A percentile compares a stretch with the other conserved stretches of the same genome.
Evolutionary conservation across 2,329 filamentous ascomycete genomes (phyloP).

Genomic region (Apiospora arundinis): DNA sequence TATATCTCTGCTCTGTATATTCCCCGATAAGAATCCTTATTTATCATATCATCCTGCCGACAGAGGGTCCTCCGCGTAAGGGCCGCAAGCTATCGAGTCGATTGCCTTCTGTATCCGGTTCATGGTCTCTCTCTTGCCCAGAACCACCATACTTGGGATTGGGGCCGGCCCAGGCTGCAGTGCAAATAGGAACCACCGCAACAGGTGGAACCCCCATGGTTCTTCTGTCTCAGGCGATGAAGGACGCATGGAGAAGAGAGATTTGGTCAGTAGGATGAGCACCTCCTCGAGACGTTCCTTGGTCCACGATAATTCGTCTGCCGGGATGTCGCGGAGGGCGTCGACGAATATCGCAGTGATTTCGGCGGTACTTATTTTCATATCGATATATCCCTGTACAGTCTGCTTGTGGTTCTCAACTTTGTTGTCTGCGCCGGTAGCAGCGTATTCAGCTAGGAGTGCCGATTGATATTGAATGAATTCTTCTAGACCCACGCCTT

Average conservation of each 20-base stretch:
- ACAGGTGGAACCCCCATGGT: constrained; percentile 35
- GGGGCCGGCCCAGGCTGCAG: constrained; percentile 33
- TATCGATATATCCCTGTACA: too few species aligned
- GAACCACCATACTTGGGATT: constrained; percentile 33
- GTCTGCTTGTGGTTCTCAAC: too few species aligned
- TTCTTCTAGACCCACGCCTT: too few species aligned
- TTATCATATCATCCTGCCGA: too few species aligned
- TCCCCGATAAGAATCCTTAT: constrained; percentile 32
- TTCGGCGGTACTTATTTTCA: constrained; percentile 22
- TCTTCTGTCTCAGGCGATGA: constrained; percentile 22
- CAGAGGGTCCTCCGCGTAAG: too few species aligned
- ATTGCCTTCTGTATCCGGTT: constrained; percentile 25
- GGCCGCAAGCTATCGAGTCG: neutral
- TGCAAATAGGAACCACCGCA: constrained; percentile 38
- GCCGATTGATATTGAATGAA: too few species aligned
- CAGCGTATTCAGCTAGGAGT: too few species aligned
- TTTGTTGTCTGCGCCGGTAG: too few species aligned
- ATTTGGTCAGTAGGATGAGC: constrained; percentile 30
- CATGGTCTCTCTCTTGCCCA: constrained; percentile 37
- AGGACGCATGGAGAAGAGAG: constrained; percentile 27
- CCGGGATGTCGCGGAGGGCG: constrained; percentile 28
- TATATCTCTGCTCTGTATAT: constrained; percentile 30
- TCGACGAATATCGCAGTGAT: constrained; percentile 28
- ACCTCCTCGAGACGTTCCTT: constrained; percentile 22
- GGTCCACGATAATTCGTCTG: constrained; percentile 29